Evolutionary conservation across 129 eudicot species (phyloP), one percentile per base, ranked within the genome.

Genomic region (carrot (Daucus carota)): DNA sequence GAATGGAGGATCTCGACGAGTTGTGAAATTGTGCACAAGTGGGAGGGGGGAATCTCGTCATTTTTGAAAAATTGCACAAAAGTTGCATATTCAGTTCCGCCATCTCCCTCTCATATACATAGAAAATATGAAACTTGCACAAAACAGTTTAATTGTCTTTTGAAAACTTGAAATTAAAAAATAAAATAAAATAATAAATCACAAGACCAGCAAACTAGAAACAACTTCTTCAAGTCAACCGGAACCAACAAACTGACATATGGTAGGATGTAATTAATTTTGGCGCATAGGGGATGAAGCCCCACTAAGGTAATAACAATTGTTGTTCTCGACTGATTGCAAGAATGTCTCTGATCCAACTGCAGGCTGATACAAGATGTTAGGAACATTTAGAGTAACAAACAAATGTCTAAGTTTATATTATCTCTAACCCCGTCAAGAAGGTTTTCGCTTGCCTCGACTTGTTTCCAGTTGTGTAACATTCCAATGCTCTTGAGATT

Each of bases 401-500:
- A 63, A 29, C 70, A 63, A 15, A 38, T 15, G 34, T 13, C 22
- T 2, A 15, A 15, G 38, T 63, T n/a, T 63, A 29, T 14, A 29
- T 15, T 63, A 32, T 3, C 15, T 13, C 70, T 63, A 26, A 63
- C 34, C 69, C 70, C 36, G 5, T 63, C 70, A 29, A 29, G 70
- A 12, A 63, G 70, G 34, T 14, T 63, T 63, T 15, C 38, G 70
- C 70, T 63, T 63, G 40, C 70, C 18, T 29, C 20, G 70, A 31
- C 38, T 63, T 15, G 70, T 29, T 31, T 63, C 70, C 18, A 63
- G 11, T 31, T 63, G 38, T 63, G 36, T 63, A 63, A 9, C 20
- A 63, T 31, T 31, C 38, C 38, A 28, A 13, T 85, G 81, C 44
- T 85, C 96, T 7, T 76, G 80, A 13, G 96, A 81, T 83, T 94